Evolutionary conservation across 345 rosid genomes (phyloP).

Genomic region (Schrenkiella parvula): DNA sequence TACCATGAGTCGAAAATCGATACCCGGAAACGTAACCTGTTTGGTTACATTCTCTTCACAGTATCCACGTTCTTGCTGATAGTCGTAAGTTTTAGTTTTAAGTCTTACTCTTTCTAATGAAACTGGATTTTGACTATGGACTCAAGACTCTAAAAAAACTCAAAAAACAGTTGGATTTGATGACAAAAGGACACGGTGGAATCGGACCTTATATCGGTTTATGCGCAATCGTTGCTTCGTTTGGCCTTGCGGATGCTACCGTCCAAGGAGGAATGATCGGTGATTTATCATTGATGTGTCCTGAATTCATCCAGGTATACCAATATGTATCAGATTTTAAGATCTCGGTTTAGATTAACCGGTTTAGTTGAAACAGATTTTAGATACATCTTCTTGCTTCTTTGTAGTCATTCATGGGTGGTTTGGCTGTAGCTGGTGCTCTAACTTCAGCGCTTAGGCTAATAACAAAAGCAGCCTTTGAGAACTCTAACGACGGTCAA

Average conservation of each 20-base stretch:
- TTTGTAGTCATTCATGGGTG: constrained; percentile 78
- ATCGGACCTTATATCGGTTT: constrained; percentile 63
- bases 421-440: constrained; percentile 85
- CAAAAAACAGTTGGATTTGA: constrained; percentile 57
- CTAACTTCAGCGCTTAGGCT: constrained; percentile 75
- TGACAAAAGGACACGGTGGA: constrained; percentile 80
- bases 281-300: constrained; percentile 80
- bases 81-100: constrained; percentile 45
- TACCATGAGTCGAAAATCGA: constrained; percentile 63
- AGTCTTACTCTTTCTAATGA: background rate
- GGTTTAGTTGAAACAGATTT: background rate
- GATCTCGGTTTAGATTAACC: background rate
- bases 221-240: constrained; percentile 58
- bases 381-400: background rate
- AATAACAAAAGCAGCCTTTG: constrained; percentile 71
- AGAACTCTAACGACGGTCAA: constrained; percentile 54
- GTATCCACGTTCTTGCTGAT: constrained; percentile 61
- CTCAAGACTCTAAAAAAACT: background rate
- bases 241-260: constrained; percentile 89
- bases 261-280: constrained; percentile 97
- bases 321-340: background rate
- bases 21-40: constrained; percentile 63
- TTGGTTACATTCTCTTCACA: constrained; percentile 62
- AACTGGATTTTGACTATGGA: background rate
- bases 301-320: constrained; percentile 80